These are phyloP conservation scores for Gossypium aridum DNA, from an alignment of 441 rosid species.

Conservation along the genomic window DNA sequence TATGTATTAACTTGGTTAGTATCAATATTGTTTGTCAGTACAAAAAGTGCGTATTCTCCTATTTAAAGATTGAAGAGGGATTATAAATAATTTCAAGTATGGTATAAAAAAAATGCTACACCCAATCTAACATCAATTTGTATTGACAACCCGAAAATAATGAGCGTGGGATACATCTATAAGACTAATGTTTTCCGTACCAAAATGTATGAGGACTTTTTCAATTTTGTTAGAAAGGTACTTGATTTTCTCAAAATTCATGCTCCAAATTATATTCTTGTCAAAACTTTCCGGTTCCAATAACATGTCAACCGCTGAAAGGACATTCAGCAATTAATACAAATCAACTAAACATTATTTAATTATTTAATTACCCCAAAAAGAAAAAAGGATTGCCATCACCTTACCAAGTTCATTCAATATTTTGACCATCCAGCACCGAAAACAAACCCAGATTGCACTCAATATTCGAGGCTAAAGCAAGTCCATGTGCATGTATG, in stretches of 20 bases:
- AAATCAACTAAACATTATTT: background rate
- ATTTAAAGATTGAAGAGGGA: accelerated
- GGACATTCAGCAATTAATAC: background rate
- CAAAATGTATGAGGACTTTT: background rate
- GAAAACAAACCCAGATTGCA: background rate
- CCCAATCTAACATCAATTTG: no score
- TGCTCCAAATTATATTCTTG: no score
- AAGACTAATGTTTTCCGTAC: background rate
- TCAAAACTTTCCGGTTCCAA: background rate
- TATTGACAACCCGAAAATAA: no score
- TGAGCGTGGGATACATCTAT: no score
- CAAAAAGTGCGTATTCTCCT: no score
- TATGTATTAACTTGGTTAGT: no score
- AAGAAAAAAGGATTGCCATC: background rate
- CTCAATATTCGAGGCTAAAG: background rate
- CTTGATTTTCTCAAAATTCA: background rate
- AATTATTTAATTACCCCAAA: background rate
- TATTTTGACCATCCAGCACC: background rate
- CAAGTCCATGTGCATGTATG: background rate
- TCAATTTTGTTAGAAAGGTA: background rate
- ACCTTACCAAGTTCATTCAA: background rate
- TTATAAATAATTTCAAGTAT: no score
- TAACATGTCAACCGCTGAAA: background rate
- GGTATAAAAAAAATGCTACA: no score
- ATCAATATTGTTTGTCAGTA: no score